Base-by-base conservation (phyloP, 306 rosid genomes). In the Begonia fuchsioides region DNA sequence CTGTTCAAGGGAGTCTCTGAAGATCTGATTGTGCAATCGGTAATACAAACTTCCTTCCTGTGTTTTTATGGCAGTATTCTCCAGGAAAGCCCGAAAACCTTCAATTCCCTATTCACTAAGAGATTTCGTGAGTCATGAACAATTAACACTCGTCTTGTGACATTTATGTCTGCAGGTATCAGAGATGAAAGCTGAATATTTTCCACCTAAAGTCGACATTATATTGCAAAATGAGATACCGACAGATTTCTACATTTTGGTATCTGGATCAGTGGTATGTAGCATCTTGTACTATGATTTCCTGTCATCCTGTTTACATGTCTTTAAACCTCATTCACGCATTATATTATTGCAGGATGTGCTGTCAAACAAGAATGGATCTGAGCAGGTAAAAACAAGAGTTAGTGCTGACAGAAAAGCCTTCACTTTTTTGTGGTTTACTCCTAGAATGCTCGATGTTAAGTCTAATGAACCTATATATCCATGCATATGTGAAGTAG, bases 161-260 rank as follows among this genome's bases (percentile, higher is more conserved):
- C 49, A 60, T 39, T 32, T 50, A 43, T 56, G 43, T 59, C 52
- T 52, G 59, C 79, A 87, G 94, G 80, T 73, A 39, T 71, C 94
- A 38, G 96, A 78, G 55, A 73, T 76, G 76, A 78, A 71, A 74
- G 94, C 86, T 45, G 94, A 87, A 62, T 87, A 80, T 61, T 87
- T 75, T 58, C 88, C 87, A 39, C 82, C 96, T 10, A 87, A 77
- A 78, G 77, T 83, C 55, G 94, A 78, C 52, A 72, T 87, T 41
- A 72, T 87, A 72, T 49, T 83, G 67, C 88, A 77, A 75, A 83
- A 87, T 52, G 94, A 87, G 69, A 72, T 78, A 72, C 81, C 94
- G 40, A 73, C 76, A 54, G 76, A 78, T 70, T 78, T 87, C 68
- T 83, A 83, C 68, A 61, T 87, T 66, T 56, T 83, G 72, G 87